Conservation (phyloP, 2,329 filamentous ascomycete genomes). For the Phoma sp. region DNA sequence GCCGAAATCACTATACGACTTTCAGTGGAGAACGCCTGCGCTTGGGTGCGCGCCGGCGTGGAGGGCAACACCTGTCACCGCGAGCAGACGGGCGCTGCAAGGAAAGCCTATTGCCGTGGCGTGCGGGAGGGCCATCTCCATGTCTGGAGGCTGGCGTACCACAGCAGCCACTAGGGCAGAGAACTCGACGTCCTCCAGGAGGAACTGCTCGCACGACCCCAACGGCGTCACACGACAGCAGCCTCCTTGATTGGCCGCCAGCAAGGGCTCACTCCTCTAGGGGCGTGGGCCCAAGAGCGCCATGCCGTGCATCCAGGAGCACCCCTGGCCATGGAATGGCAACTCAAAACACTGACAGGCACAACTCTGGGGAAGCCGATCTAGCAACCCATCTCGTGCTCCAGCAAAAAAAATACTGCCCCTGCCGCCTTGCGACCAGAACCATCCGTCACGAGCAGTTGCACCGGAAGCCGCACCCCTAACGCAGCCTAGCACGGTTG, state of each 20-base stretch:
- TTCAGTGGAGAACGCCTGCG: conserved; percentile 24
- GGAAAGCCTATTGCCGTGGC: conserved; percentile 6
- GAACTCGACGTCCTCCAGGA: neutral
- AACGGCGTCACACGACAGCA: conserved; percentile 20
- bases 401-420: neutral
- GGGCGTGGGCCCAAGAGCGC: neutral
- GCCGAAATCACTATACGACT: conserved; percentile 33
- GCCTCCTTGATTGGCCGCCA: conserved; percentile 18
- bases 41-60: conserved; percentile 16
- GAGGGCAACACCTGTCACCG: conserved; percentile 19
- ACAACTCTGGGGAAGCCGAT: conserved; percentile 17
- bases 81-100: conserved; percentile 9
- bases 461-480: conserved; percentile 3
- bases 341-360: neutral
- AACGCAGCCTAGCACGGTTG: neutral
- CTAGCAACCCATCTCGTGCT: neutral
- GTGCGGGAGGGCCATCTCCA: neutral
- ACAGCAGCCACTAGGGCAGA: conserved; percentile 10
- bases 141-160: conserved; percentile 14
- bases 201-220: neutral
- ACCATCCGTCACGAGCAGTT: conserved; percentile 11
- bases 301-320: conserved; percentile 10
- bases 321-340: conserved; percentile 17
- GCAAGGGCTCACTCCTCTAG: conserved; percentile 1
- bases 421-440: neutral